Base-by-base conservation (phyloP, 345 rosid species). In the Eucalyptus decipiens region DNA sequence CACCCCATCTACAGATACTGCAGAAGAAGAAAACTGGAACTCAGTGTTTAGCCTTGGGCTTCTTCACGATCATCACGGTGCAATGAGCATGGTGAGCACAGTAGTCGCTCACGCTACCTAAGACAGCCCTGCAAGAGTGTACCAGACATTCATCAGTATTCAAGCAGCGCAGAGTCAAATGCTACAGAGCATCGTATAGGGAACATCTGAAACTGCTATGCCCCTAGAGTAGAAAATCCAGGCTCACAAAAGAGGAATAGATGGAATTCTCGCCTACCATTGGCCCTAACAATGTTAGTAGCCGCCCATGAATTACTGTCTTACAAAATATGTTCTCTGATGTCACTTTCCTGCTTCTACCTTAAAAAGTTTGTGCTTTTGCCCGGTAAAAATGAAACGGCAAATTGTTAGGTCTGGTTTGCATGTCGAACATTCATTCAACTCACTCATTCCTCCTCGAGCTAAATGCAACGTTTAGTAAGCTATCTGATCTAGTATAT, bases 31-130 rank as follows among this genome's bases (percentile, higher is more conserved):
- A 42, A 76, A 21, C 17, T 43, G 52, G 40, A 51, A 26, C 76
- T 91, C 90, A 94, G 87, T 91, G 95, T 72, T 96, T 96, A 93
- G 76, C 88, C 94, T 96, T 97, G 51, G 99, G 99, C 96, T 28
- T 97, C 97, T 97, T 97, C 89, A 96, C 98, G 65, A 97, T 95
- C 99, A 95, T 95, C 89, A 96, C 99, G 3, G 95, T 89, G 95
- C 99, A 97, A 87, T 96, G 99, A 91, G 99, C 99, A 90, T 97
- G 99, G 90, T 97, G 99, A 88, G 97, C 91, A 83, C 98, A 97
- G 88, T 97, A 97, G 91, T 97, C 99, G 58, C 99, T 97, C 88
- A 95, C 98, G 49, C 99, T 97, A 26, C 99, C 99, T 26, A 97
- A 90, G 89, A 96, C 96, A 83, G 98, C 99, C 97, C 99, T 97